Base-by-base conservation (phyloP, 495 filamentous ascomycete genomes). In the Evernia prunastri region DNA sequence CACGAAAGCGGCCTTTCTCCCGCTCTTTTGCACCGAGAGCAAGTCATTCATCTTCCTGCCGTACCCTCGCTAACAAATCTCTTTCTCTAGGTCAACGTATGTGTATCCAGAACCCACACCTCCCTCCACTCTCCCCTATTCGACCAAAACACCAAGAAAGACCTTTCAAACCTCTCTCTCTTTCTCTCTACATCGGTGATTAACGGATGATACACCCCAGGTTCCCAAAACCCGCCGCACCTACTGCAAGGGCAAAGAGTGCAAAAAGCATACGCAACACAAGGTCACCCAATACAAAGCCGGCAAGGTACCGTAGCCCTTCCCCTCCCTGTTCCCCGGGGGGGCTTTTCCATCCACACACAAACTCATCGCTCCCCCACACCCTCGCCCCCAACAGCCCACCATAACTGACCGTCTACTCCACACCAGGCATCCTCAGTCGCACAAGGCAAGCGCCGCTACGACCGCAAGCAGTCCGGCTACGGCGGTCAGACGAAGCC, bases 401-500 rank as follows among this genome's bases (percentile, higher is more conserved):
- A 61, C 54, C 54, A 18, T 35, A 36, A 1, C 42, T 15, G 33
- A 10, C 35, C 2, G 27, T n/a, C 29, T 43, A 63, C 31, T 4
- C 12, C 17, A 29, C 12, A 31, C 69, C 77, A 93, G 90, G 91
- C 91, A 74, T 96, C 92, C 68, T 82, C 91, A 33, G 94, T 89
- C 82, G 91, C 92, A 71, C 92, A 96, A 86, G 94, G 94, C 86
- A 99, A 97, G 88, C 90, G 94, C 79, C 93, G 94, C 87, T 99
- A 99, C 85, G 94, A 97, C 83, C 88, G 95, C 76, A 99, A 99
- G 84, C 95, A 99, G 84, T 90, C 87, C 75, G 90, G 94, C 86
- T 98, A 96, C 82, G 94, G 95, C 87, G 94, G 94, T 88, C 94
- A 98, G 83, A 98, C 94, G 68, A 98, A 98, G 83, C 92, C 92